Base-by-base conservation (phyloP, 176 grass and related monocot species). In the Triticum urartu region DNA sequence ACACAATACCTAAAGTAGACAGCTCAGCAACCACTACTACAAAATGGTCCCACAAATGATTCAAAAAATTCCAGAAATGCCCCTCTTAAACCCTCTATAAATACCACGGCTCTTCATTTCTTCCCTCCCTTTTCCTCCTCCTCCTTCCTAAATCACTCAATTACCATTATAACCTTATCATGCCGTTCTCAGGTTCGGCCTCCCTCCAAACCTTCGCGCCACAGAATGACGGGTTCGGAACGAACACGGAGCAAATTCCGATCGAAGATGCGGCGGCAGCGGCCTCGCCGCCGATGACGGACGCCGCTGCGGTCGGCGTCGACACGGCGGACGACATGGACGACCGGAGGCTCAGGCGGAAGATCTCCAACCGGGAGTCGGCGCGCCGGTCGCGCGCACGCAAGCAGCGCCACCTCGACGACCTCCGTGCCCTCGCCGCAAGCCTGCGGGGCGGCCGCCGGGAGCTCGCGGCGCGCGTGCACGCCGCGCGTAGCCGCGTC, bases 291-390 rank as follows among this genome's bases (percentile, higher is more conserved):
- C 79, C 47, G n/a, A 47, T 63, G 9, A 3, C 17, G 28, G 2
- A 47, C 4, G 71, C 81, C 21, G 7, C 5, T 13, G 63, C 64
- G 47, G 79, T 54, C 38, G 62, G 21, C 59, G 20, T 11, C 6
- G 54, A 58, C 18, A 18, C 39, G 10, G 18, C 9, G 9, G 69
- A n/a, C 13, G 81, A 64, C 43, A 26, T 13, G 17, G 86, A 83
- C 25, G 82, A 83, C 68, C 81, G 84, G 67, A 86, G 86, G 25
- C 89, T 92, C 26, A 88, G 70, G 68, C 93, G 95, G 28, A 89
- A 86, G 90, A 86, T 95, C 33, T 98, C 93, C 25, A 98, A 98
- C 91, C 93, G 95, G 59, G 87, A 91, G 89, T 98, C 95, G 0
- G 93, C 95, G 24, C 91, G 91, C 58, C 87, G 93, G 2, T 98